Percentiles rank a stretch among this genome's conserved stretches.
phyloP scores from a whole-genome alignment of 805 yeast genomes.

The Candida ponderosae region DNA sequence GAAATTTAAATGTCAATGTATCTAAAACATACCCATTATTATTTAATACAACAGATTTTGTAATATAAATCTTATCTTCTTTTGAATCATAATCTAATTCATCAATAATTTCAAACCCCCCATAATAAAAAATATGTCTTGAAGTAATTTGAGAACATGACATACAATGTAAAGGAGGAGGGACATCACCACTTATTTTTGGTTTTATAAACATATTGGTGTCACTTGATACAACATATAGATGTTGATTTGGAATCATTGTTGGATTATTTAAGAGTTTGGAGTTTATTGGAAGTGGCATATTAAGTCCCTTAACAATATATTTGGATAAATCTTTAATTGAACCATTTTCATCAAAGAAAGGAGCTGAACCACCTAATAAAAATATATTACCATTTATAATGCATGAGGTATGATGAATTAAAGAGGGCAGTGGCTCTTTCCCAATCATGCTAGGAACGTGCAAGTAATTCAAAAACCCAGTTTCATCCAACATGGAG shows the following conservation, averaged over 20 bases:
- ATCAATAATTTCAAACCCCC: conserved; percentile 50
- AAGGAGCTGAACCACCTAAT: conserved; percentile 37
- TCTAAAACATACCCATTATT: conserved; percentile 56
- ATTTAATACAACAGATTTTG: conserved; percentile 39
- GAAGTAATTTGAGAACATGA: conserved; percentile 41
- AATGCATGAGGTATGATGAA: conserved; percentile 36
- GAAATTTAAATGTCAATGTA: conserved; percentile 37
- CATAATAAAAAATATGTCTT: conserved; percentile 55
- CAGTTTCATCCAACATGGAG: conserved; percentile 3
- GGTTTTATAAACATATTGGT: conserved; percentile 31
- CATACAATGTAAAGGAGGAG: conserved; percentile 45
- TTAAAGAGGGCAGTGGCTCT: conserved; percentile 31
- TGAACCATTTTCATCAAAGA: conserved; percentile 14
- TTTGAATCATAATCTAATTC: conserved; percentile 13
- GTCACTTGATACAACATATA: conserved; percentile 30
- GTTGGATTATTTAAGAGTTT: conserved; percentile 34
- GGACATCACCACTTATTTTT: conserved; percentile 32
- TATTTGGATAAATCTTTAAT: conserved; percentile 26
- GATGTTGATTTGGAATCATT: conserved; percentile 27
- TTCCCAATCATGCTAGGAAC: conserved; percentile 30
- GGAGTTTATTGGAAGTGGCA: conserved; percentile 38
- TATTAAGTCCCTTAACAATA: conserved; percentile 31
- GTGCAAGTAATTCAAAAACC: conserved; percentile 14
- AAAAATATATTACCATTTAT: conserved; percentile 29
- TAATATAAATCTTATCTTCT: conserved; percentile 28